Base-by-base conservation (phyloP, 257 asterid genomes). In the Ligustrum vulgare region DNA sequence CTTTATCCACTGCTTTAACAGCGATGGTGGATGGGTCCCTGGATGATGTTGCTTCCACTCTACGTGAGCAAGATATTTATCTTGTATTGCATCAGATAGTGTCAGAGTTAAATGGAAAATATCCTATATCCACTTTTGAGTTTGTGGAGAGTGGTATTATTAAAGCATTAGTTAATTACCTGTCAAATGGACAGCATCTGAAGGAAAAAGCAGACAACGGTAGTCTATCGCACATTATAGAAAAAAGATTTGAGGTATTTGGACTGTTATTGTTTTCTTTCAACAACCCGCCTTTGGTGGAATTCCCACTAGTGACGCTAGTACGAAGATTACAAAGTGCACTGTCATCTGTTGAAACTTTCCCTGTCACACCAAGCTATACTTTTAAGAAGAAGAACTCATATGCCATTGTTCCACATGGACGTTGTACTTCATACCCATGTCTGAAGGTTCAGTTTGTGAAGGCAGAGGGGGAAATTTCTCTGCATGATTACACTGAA, bases 81-180 rank as follows among this genome's bases (percentile, higher is more conserved):
- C 79, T 54, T 73, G 72, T 91, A 65, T 83, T 95, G 85, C 83
- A 70, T 72, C 81, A 91, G 76, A 87, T 95, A 67, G 68, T 95
- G 85, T 89, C 86, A 6, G 87, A 86, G 85, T 87, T 95, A 62
- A 84, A 83, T 73, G 95, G 89, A 34, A 81, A 82, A 78, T 90
- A 87, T 69, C 84, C 90, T 62, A 82, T 92, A 78, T 92, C 99
- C 77, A 89, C 97, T 43, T 95, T 95, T 82, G 99, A 95, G 87
- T 91, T 95, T 83, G 91, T 95, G 66, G 96, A 92, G 87, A 95
- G 99, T 89, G 98, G 98, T 75, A 84, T 91, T 70, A 82, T 86
- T 37, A 89, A 85, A 77, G 86, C 99, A 72, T 79, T 95, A 75
- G 92, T 87, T 74, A 76, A 75, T 77, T 95, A 83, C 85, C 83